Evolutionary conservation across 805 yeast species (phyloP), one percentile per base, ranked within the genome.

Genomic region (Cyberlindnera nakhonratchasimensis): DNA sequence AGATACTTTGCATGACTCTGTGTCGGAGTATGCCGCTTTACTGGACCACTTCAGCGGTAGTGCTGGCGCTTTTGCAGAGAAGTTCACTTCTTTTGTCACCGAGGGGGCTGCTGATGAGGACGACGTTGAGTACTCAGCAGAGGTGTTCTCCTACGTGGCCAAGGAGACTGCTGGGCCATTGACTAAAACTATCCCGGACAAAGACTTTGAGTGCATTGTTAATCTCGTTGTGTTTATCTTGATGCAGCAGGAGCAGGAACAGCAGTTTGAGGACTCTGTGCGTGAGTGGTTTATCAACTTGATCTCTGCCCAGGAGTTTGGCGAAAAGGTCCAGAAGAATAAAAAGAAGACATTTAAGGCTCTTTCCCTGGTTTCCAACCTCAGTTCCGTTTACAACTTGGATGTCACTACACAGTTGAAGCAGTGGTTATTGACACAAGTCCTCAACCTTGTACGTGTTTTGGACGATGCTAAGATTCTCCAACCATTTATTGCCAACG

Each of bases 1-100:
- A 47, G 72, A 71, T 3, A 67, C 73, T 36, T 36, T 62, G 5
- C 47, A 58, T 35, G 75, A 68, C 45, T 43, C 59, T 5, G 57
- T 58, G 40, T 23, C 56, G 48, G 59, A 54, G 28, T 64, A 61
- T 38, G 63, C 70, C 20, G 38, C 55, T 13, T 45, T 59, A 16
- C 46, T 67, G 16, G 58, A 55, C 35, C 53, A 62, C 20, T 55
- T 54, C 54, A 35, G 42, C 34, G 40, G n/a, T n/a, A n/a, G 39
- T 19, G 42, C 47, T 6, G 33, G 39, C 7, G 39, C 44, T 23
- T 54, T 43, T 25, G 47, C 35, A 17, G 52, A 39, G 20, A 50
- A 46, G 31, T 43, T 53, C 17, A 50, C 45, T 30, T 24, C 48
- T 12, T 50, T 47, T 36, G 40, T 45, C 34, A 28, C 31, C 9